These are phyloP conservation scores for Selenicereus undatus DNA, from an alignment of 148 eudicot genomes.

Conservation along the genomic window DNA sequence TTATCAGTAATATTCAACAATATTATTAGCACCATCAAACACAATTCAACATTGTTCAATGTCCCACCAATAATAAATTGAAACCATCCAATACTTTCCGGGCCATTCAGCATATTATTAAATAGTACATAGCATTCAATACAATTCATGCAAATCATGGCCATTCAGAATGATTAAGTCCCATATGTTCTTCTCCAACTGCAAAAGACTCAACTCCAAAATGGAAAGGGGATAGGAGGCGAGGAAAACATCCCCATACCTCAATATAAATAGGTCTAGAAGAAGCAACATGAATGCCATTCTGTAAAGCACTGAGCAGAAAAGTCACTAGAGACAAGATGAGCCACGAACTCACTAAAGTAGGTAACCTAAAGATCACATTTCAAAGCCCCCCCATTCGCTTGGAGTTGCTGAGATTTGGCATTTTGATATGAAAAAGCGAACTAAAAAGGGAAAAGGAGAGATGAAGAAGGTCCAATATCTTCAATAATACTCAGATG, in stretches of 20 bases:
- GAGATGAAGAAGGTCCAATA: conserved; percentile 7
- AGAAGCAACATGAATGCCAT: conserved; percentile 14
- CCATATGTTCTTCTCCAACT: background rate
- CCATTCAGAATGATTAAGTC: no score
- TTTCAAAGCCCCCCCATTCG: background rate
- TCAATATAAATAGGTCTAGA: background rate
- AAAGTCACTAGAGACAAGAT: conserved; percentile 19
- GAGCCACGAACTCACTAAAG: conserved; percentile 21
- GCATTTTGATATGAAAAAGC: background rate
- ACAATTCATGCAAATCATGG: no score
- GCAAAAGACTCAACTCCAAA: background rate
- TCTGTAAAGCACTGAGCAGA: conserved; percentile 11
- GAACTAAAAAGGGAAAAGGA: background rate
- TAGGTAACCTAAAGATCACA: background rate
- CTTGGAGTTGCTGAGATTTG: background rate
- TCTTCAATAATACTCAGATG: conserved; percentile 18
- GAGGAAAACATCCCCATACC: no score
- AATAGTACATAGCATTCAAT: no score
- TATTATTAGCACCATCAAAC: no score
- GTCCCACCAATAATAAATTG: background rate
- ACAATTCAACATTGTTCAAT: no score
- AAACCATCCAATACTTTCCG: no score
- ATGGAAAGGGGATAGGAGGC: background rate
- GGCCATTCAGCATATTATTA: no score
- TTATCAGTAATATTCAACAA: no score